Evolutionary conservation across 768 basidiomycete genomes (phyloP).

Genomic region (Kwoniella sp.): DNA sequence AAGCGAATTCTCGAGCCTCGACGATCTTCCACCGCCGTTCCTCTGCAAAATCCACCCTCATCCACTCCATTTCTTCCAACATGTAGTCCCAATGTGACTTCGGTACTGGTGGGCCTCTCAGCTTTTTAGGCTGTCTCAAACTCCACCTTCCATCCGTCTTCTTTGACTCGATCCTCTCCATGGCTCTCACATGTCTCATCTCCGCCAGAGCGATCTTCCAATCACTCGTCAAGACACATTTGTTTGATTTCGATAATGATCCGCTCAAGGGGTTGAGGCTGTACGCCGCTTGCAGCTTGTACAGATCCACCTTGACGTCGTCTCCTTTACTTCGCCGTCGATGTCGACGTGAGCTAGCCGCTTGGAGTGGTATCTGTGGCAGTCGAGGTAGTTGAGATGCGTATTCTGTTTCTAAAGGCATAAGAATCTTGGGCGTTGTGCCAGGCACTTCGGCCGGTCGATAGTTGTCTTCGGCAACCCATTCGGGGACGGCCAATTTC

Average conservation of each 20-base stretch:
- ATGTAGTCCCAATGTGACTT: conserved; percentile 89
- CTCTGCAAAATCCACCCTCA: conserved; percentile 91
- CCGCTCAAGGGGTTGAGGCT: conserved; percentile 48
- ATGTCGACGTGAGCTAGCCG: conserved; percentile 6
- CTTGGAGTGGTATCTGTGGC: conserved; percentile 34
- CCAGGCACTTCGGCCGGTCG: conserved; percentile 22
- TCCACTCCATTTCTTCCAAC: conserved; percentile 98
- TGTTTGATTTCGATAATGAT: conserved; percentile 41
- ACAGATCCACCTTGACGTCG: conserved; percentile 36
- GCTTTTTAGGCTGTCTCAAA: conserved; percentile 92
- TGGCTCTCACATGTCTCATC: conserved; percentile 71
- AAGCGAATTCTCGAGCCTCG: conserved; percentile 77
- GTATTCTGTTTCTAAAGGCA: conserved; percentile 47
- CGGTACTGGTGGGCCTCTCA: conserved; percentile 71
- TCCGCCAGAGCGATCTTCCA: conserved; percentile 76
- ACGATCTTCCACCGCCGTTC: conserved; percentile 90
- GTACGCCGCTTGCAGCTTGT: conserved; percentile 41
- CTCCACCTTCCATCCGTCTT: conserved; percentile 83
- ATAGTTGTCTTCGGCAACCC: conserved; percentile 43
- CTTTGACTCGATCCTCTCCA: conserved; percentile 80
- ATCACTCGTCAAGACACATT: conserved; percentile 51
- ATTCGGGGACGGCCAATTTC: conserved; percentile 27
- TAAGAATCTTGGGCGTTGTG: conserved; percentile 29
- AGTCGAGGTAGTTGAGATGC: conserved; percentile 35
- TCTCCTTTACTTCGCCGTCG: conserved; percentile 23